Evolutionary conservation across 2,329 filamentous ascomycete species (phyloP), one percentile per base, ranked within the genome.

Genomic region (Parafenestella ontariensis): DNA sequence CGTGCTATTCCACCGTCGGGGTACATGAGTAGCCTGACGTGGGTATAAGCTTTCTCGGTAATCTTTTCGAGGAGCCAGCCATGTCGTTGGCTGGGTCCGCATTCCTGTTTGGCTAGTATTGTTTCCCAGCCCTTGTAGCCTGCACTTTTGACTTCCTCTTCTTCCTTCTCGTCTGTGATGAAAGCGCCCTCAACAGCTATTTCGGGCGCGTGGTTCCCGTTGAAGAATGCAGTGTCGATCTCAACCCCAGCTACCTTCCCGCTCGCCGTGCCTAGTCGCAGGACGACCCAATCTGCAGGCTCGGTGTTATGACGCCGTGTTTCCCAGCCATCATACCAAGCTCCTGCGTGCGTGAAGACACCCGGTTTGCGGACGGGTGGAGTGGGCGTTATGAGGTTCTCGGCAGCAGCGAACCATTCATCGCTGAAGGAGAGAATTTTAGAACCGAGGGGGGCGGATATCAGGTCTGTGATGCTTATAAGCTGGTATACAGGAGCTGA

Each of bases 1-100:
- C 91, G 81, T 34, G 90, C 90, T 67, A 95, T 94, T 44, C 91
- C 91, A 44, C 91, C 91, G 69, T 95, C 91, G 0, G 91, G 89
- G 71, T 91, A 93, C 91, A 93, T 93, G 73, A 91, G 89, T 50
- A 95, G 79, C 29, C 90, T 81, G 36, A 93, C 89, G 72, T 95
- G 90, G 0, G 90, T 93, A 76, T 90, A 93, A 49, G 87, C 84
- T 75, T 89, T 89, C 29, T 78, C 76, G 0, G 85, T 87, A 18
- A 71, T 54, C 17, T 71, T 69, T 15, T 81, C 77, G 15, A 94
- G 79, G 68, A 85, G 83, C 91, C 90, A 95, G 3, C 81, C 89
- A 67, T 92, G 90, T 55, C 90, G 79, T 74, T 88, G 87, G 46
- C 82, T 88, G 1, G 91, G 89, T 0, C 90, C 90, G 71, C 90